Base-by-base conservation (phyloP, 306 rosid species). In the Crataegus laevigata region DNA sequence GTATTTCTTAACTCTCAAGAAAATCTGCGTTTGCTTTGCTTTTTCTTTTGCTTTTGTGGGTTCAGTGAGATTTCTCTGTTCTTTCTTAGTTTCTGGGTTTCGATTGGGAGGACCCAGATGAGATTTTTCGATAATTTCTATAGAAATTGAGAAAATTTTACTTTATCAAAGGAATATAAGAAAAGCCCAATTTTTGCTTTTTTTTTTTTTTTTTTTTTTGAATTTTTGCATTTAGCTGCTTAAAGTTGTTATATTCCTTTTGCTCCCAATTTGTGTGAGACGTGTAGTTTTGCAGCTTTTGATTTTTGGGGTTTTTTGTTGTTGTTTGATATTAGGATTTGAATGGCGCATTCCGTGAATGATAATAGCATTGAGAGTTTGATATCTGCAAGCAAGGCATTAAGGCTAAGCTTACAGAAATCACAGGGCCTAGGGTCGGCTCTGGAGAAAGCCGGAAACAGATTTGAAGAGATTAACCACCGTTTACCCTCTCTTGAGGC, bases 321-420 rank as follows among this genome's bases (percentile, higher is more conserved):
- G 6, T 77, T 83, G 66, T 75, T 70, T 77, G 73, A 55, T 70
- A 15, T 50, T 68, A 69, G 64, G 72, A 73, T 60, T 67, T 82
- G 71, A 82, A 94, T 94, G 98, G 94, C 90, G 80, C 84, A 79
- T 72, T 77, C 90, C 65, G 77, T 52, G 67, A 84, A 80, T 71
- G 83, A 61, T 65, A 73, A 61, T 71, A 64, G 84, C 65, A 64
- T 90, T 68, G 89, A 87, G 81, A 85, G 75, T 55, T 85, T 92
- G 89, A 77, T 82, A 69, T 84, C 87, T 73, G 98, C 94, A 66
- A 84, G 81, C 67, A 88, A 84, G 77, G 89, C 98, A 6, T 77
- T 96, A 91, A 96, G 88, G 84, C 79, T 84, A 30, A 87, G 92
- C 79, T 84, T 96, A 75, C 98, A 90, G 79, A 96, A 96, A 82